Conservation (phyloP, 805 yeast species). For the Candida lessepsii region DNA sequence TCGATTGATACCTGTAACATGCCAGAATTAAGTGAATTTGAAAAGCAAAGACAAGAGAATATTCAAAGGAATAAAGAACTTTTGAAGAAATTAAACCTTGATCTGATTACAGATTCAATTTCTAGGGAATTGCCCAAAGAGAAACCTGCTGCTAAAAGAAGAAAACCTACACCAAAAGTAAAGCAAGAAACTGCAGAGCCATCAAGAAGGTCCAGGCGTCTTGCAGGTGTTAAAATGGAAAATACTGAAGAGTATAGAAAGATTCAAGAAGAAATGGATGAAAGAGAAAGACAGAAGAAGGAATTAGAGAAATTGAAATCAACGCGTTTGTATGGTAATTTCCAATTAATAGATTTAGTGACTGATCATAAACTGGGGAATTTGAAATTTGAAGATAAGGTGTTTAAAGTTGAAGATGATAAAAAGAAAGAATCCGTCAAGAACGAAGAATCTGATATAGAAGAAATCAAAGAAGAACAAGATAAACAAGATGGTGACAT, state of each 20-base stretch:
- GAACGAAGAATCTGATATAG: background rate
- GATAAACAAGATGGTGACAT: slow-evolving; percentile 11
- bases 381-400: slow-evolving; percentile 30
- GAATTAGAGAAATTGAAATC: slow-evolving; percentile 51
- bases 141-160: slow-evolving; percentile 19
- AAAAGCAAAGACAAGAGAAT: slow-evolving; percentile 68
- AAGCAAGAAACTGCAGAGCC: slow-evolving; percentile 43
- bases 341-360: slow-evolving; percentile 59
- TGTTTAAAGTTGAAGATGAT: slow-evolving; percentile 14
- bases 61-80: slow-evolving; percentile 81
- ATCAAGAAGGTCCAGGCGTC: slow-evolving; percentile 70
- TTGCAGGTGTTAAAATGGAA: slow-evolving; percentile 69
- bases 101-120: slow-evolving; percentile 53
- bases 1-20: slow-evolving; percentile 9
- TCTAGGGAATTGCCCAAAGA: slow-evolving; percentile 40
- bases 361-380: slow-evolving; percentile 40
- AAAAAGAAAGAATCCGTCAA: too few relatives aligned
- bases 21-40: slow-evolving; percentile 57
- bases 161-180: slow-evolving; percentile 22
- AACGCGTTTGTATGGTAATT: slow-evolving; percentile 64
- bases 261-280: slow-evolving; percentile 36
- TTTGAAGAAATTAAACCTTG: slow-evolving; percentile 67
- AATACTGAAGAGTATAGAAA: slow-evolving; percentile 42
- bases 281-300: slow-evolving; percentile 30
- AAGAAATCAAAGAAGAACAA: slow-evolving; percentile 8